Evolutionary conservation across 495 filamentous ascomycete genomes (phyloP), one percentile per base, ranked within the genome.

Genomic region (Astrothelium subdiscretum): DNA sequence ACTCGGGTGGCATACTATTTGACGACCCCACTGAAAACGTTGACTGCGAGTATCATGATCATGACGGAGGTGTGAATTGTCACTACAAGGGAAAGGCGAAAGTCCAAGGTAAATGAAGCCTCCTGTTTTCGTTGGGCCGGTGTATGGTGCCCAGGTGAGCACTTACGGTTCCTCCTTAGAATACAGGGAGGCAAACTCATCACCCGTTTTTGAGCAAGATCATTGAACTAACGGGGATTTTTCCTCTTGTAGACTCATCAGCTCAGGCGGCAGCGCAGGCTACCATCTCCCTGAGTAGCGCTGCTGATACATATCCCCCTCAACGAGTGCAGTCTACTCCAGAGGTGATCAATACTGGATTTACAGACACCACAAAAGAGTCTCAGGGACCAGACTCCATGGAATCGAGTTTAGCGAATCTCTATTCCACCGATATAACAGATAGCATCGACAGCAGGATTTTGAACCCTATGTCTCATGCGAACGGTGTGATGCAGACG

Each of bases 21-120:
- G 71, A 77, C 3, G 78, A 80, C 63, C 78, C 78, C 5, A 80
- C 78, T 11, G 72, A 75, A n/a, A 67, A 66, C 11, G 67, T 71
- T 52, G 70, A 70, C 18, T 79, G 78, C 67, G 66, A 69, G 12
- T 78, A 76, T 62, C 78, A 79, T 64, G 76, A 79, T 58, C 78
- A 80, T 65, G 66, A 68, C 6, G 66, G 70, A 3, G 76, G 77
- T 2, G 68, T 67, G 22, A 66, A 66, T 29, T 76, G 72, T 48
- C 68, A 68, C 38, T 62, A 65, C 44, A 71, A 67, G 54, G 67
- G 65, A 1, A 71, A 72, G 60, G 66, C 62, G 40, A 69, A 61
- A 62, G 44, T n/a, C 22, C 61, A 68, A 70, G 68, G 66, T 71
- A 72, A 71, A 63, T 70, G 63, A 61, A 13, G 48, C 24, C 20